Conservation (phyloP, 2,329 filamentous ascomycete genomes). For the Claviceps capensis region DNA sequence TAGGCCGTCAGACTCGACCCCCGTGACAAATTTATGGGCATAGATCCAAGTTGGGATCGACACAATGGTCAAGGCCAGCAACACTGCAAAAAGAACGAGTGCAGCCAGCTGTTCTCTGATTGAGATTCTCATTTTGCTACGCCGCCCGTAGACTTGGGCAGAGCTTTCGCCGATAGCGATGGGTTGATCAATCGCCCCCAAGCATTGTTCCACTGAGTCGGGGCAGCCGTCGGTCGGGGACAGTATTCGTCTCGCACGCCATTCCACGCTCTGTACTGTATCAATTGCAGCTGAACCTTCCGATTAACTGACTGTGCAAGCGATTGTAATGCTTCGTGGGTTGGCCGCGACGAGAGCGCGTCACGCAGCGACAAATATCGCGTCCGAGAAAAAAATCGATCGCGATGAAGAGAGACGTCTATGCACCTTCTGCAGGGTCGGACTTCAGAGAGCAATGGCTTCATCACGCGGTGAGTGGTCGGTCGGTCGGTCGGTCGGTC, state of each 20-base stretch:
- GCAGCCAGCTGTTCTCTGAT: conserved; percentile 78
- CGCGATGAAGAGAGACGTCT: background rate
- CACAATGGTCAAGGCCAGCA: conserved; percentile 63
- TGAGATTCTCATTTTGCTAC: conserved; percentile 58
- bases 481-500: background rate
- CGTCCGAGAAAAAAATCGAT: background rate
- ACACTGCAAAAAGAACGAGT: conserved; percentile 62
- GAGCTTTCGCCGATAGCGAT: background rate
- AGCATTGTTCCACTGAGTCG: conserved; percentile 2
- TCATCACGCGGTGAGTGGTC: background rate
- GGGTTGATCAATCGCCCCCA: background rate
- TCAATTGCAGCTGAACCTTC: background rate
- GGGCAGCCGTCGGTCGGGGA: background rate
- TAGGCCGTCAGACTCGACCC: conserved; percentile 46
- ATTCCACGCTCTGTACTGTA: background rate
- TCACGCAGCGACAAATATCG: background rate
- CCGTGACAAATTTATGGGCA: conserved; percentile 39
- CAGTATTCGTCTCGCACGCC: background rate
- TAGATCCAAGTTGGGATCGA: conserved; percentile 61
- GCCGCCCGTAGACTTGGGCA: background rate
- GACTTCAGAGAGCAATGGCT: background rate
- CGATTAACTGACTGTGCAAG: background rate
- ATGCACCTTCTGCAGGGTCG: background rate
- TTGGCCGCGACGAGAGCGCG: background rate
- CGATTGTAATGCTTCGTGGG: background rate